Percentiles rank a stretch among this genome's conserved stretches.
These are phyloP conservation scores for Sclerotinia glacialis DNA, from an alignment of 2,329 filamentous ascomycete genomes.

Conservation along the genomic window DNA sequence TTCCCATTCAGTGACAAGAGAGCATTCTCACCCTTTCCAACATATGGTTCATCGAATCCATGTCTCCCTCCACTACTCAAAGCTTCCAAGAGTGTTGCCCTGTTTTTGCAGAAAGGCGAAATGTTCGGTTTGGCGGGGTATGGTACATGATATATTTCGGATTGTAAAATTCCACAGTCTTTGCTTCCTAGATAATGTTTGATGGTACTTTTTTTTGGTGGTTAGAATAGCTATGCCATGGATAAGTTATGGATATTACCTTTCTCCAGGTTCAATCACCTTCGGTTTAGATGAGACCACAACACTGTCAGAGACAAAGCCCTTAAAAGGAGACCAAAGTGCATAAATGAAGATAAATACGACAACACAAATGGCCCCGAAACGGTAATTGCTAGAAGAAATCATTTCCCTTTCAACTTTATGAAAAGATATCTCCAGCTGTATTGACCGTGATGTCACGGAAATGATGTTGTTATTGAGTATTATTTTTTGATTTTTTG, in stretches of 20 bases:
- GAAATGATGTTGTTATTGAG: background rate
- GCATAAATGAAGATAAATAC: conserved; percentile 14
- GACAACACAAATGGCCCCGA: conserved; percentile 7
- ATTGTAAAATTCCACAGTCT: conserved; percentile 31
- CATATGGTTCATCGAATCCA: conserved; percentile 44
- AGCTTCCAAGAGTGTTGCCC: conserved; percentile 42
- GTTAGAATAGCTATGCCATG: background rate
- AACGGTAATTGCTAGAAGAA: conserved; percentile 13
- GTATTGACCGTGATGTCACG: background rate
- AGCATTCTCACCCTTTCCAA: conserved; percentile 27
- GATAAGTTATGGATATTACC: conserved; percentile 21
- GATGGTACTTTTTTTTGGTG: conserved; percentile 25
- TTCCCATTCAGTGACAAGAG: background rate
- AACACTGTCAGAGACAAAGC: conserved; percentile 1
- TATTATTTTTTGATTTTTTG: background rate
- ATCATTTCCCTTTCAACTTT: background rate
- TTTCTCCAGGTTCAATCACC: conserved; percentile 25
- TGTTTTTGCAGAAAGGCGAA: conserved; percentile 32
- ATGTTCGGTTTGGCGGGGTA: conserved; percentile 20
- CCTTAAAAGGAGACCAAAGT: conserved; percentile 14
- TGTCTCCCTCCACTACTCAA: conserved; percentile 44
- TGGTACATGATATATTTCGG: conserved; percentile 30
- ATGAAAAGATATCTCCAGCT: background rate
- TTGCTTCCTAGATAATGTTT: conserved; percentile 31
- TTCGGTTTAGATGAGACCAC: background rate